Evolutionary conservation across 192 early-diverging fungal genomes (phyloP).

Genomic region (Cetraspora pellucida): DNA sequence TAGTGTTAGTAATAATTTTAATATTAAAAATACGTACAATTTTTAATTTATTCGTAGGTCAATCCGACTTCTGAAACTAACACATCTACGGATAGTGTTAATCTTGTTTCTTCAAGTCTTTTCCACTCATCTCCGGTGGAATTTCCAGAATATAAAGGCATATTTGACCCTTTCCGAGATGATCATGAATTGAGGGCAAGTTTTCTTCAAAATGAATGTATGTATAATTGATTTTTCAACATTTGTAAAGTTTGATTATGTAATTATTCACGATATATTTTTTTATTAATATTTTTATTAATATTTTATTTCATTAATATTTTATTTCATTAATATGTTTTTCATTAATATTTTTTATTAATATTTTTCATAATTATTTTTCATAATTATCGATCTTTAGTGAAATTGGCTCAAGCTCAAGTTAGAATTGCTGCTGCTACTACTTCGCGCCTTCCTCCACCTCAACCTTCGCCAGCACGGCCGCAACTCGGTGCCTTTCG

Average conservation of each 20-base stretch:
- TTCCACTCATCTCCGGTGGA: neutral
- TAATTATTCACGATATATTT: neutral
- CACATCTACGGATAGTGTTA: neutral
- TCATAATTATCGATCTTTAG: neutral
- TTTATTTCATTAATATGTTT: neutral
- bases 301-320: no score
- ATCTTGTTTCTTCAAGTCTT: slow-evolving; percentile 6
- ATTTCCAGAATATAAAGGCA: slow-evolving; percentile 4
- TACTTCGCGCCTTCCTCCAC: neutral
- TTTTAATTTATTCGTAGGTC: neutral
- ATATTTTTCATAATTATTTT: neutral
- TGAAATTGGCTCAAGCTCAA: slow-evolving; percentile 20
- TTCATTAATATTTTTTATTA: neutral
- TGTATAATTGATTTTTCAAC: neutral
- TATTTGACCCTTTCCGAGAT: slow-evolving; percentile 17
- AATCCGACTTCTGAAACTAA: neutral
- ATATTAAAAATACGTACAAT: neutral
- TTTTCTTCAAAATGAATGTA: slow-evolving; percentile 3
- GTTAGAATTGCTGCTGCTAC: neutral
- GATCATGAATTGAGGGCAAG: neutral
- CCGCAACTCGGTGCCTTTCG: neutral
- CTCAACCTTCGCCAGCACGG: neutral
- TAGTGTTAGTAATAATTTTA: neutral
- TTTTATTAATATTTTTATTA: neutral
- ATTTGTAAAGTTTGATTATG: neutral